A percentile compares a stretch with the other conserved stretches of the same genome.
These are phyloP conservation scores for Flueggea neowawraea DNA, from an alignment of 441 rosid species.

Conservation along the genomic window DNA sequence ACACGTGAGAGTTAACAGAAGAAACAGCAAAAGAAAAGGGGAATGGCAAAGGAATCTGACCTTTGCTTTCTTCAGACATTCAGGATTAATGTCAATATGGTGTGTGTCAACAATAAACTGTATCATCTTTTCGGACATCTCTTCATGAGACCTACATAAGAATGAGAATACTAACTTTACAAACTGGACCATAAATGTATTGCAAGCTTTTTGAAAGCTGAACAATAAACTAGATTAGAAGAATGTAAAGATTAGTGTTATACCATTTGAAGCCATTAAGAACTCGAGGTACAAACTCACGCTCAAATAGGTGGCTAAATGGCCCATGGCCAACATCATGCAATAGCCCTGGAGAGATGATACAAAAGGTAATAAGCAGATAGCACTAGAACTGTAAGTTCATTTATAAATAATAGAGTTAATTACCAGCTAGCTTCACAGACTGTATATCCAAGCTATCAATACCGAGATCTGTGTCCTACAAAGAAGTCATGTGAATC, in stretches of 20 bases:
- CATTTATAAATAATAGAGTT: background rate
- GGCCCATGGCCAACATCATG: conserved; percentile 92
- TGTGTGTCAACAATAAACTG: conserved; percentile 57
- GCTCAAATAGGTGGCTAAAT: conserved; percentile 73
- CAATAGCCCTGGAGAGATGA: conserved; percentile 43
- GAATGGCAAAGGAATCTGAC: conserved; percentile 21
- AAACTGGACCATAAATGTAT: too few species aligned
- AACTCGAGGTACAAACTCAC: conserved; percentile 50
- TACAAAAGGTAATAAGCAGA: conserved; percentile 1
- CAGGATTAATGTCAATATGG: conserved; percentile 54
- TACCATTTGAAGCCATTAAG: conserved; percentile 42
- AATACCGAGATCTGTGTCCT: conserved; percentile 59
- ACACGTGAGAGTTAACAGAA: background rate
- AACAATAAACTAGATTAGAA: background rate
- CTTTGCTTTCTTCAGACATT: conserved; percentile 47
- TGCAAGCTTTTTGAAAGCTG: too few species aligned
- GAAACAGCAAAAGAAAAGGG: conserved; percentile 1
- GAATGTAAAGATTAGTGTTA: conserved; percentile 3
- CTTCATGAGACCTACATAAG: conserved; percentile 36
- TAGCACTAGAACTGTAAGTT: background rate
- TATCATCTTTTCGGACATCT: conserved; percentile 60
- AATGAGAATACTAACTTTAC: too few species aligned
- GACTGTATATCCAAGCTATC: conserved; percentile 42
- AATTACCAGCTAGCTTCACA: conserved; percentile 72
- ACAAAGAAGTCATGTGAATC: conserved; percentile 10